These are phyloP conservation scores for Cylindrodendrum hubeiense DNA, from an alignment of 2,329 filamentous ascomycete genomes.

Conservation along the genomic window DNA sequence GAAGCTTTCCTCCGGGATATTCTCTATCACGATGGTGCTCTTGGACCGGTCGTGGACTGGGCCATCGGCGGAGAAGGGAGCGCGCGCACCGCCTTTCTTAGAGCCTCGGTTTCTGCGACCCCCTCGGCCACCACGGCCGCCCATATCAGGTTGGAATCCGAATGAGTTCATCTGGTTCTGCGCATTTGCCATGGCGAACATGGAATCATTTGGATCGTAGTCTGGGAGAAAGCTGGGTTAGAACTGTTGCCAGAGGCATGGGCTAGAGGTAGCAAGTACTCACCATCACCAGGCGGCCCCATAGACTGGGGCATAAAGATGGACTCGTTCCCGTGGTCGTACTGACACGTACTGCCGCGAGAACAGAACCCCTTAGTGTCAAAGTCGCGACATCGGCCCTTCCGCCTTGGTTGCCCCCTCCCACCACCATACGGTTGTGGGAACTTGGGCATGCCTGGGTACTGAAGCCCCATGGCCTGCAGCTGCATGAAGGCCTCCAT, in stretches of 20 bases:
- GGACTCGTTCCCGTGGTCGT: constrained; percentile 73
- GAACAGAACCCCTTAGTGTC: constrained; percentile 80
- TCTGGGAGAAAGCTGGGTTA: constrained; percentile 40
- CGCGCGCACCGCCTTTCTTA: constrained; percentile 55
- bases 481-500: constrained; percentile 73
- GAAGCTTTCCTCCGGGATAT: constrained; percentile 80
- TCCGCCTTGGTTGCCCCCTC: constrained; percentile 50
- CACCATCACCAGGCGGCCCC: constrained; percentile 42
- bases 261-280: constrained; percentile 8
- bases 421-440: constrained; percentile 43
- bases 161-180: constrained; percentile 35
- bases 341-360: constrained; percentile 74
- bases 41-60: constrained; percentile 72
- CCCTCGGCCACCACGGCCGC: constrained; percentile 49
- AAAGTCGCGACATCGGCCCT: constrained; percentile 75
- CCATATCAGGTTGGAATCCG: constrained; percentile 40
- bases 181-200: constrained; percentile 36
- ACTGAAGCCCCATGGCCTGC: constrained; percentile 66
- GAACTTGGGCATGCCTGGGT: constrained; percentile 55
- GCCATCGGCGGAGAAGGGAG: constrained; percentile 74
- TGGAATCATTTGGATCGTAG: constrained; percentile 50
- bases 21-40: constrained; percentile 80
- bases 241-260: background rate
- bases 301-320: constrained; percentile 49
- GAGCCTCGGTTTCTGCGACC: constrained; percentile 50